Percentiles rank a stretch among this genome's conserved stretches.
Evolutionary conservation across 345 rosid genomes (phyloP).

Genomic region (Hypericum perforatum): DNA sequence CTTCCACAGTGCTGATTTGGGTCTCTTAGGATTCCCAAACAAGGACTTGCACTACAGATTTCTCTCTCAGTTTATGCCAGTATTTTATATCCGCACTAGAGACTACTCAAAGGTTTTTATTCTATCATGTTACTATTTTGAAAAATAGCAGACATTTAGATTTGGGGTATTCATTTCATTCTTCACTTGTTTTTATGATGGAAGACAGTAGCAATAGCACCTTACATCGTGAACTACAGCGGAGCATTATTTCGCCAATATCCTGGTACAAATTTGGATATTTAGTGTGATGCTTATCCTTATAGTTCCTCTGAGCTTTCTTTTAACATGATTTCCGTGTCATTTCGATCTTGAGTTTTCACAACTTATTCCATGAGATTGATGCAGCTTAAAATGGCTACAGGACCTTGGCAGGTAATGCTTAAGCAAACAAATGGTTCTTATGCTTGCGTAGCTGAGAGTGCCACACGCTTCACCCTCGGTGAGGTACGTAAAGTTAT

Average conservation of each 20-base stretch:
- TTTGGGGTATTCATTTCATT: slow-evolving; percentile 13
- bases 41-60: slow-evolving; percentile 92
- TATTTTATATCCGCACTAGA: slow-evolving; percentile 73
- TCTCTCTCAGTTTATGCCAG: slow-evolving; percentile 79
- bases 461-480: slow-evolving; percentile 72
- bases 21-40: slow-evolving; percentile 77
- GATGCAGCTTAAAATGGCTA: slow-evolving; percentile 9
- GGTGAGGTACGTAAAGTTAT: slow-evolving; percentile 49
- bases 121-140: slow-evolving; percentile 5
- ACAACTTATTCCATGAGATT: not conserved
- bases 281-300: not conserved
- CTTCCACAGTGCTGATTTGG: slow-evolving; percentile 83
- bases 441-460: slow-evolving; percentile 81
- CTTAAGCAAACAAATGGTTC: slow-evolving; percentile 89
- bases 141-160: slow-evolving; percentile 7
- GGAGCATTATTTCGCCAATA: slow-evolving; percentile 92
- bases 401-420: slow-evolving; percentile 99
- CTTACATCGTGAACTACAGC: slow-evolving; percentile 67
- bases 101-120: slow-evolving; percentile 80
- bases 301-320: not conserved
- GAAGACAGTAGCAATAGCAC: slow-evolving; percentile 90
- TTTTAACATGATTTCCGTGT: not conserved
- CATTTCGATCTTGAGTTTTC: not conserved
- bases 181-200: slow-evolving; percentile 28
- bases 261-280: slow-evolving; percentile 46